Conservation (phyloP, 148 eudicot species). For the Diospyros lotus region DNA sequence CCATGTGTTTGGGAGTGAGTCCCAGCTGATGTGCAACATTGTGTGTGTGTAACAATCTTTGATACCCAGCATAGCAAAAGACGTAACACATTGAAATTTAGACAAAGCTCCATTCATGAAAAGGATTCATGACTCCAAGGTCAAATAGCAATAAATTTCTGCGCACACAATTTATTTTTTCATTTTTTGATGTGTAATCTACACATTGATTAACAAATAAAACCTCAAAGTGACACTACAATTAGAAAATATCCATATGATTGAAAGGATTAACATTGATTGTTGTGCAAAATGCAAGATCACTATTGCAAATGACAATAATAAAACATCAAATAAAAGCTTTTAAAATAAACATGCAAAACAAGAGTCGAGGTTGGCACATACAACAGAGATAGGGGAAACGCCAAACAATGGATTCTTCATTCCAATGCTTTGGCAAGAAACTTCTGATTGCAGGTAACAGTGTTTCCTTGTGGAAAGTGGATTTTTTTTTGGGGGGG, state of each 20-base stretch:
- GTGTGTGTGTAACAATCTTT: too few species aligned
- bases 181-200: too few species aligned
- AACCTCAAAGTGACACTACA: not conserved
- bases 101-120: not conserved
- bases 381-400: constrained; percentile 27
- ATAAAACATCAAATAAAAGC: not conserved
- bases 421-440: too few species aligned
- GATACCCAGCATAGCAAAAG: too few species aligned
- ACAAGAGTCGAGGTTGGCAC: constrained; percentile 11
- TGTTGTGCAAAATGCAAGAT: not conserved
- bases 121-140: not conserved
- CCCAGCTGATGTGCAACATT: too few species aligned
- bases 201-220: not conserved
- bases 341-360: not conserved
- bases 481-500: too few species aligned
- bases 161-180: not conserved
- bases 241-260: not conserved
- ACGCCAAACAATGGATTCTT: too few species aligned
- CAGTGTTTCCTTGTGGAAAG: too few species aligned
- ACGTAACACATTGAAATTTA: not conserved
- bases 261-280: not conserved
- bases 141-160: not conserved
- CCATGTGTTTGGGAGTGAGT: too few species aligned
- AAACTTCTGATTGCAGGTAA: too few species aligned
- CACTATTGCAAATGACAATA: not conserved